Percentiles rank a stretch among this genome's conserved stretches.
These are phyloP conservation scores for Tetradesmus lagerheimii DNA, from an alignment of 139 green algal genomes.

Conservation along the genomic window DNA sequence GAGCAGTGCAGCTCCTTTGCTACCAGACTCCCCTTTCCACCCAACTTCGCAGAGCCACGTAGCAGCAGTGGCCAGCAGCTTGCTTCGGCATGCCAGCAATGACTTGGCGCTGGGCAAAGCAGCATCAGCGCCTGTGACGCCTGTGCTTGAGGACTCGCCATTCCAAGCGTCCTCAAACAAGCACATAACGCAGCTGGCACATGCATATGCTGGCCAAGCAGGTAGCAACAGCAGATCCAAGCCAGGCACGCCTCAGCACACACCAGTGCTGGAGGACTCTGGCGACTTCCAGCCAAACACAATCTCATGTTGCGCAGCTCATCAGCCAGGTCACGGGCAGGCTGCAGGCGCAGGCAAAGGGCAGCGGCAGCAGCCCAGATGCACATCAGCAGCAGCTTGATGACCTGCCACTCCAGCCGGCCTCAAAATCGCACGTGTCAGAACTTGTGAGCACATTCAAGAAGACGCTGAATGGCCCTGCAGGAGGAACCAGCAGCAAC, in stretches of 20 bases:
- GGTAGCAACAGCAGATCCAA: neutral
- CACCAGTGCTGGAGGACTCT: neutral
- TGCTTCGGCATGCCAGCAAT: neutral
- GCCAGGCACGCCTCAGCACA: neutral
- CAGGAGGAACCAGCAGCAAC: neutral
- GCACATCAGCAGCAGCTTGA: neutral
- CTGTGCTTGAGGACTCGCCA: neutral
- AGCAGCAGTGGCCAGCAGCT: neutral
- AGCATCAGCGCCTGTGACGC: neutral
- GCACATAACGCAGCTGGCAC: neutral
- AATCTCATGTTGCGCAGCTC: neutral
- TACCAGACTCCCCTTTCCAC: neutral
- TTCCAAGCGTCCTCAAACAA: neutral
- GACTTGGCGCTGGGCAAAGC: neutral
- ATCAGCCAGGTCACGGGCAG: neutral
- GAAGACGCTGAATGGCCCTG: too few species aligned
- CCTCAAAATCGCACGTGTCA: neutral
- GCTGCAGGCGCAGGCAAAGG: neutral
- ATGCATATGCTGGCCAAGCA: neutral
- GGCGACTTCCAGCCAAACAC: neutral
- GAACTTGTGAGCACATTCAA: neutral
- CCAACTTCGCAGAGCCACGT: neutral
- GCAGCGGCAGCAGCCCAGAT: neutral
- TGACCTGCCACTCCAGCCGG: neutral
- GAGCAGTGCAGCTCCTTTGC: neutral